Evolutionary conservation across 1,139 yeast species (phyloP), one percentile per base, ranked within the genome.

Genomic region (Debaryomyces sp.): DNA sequence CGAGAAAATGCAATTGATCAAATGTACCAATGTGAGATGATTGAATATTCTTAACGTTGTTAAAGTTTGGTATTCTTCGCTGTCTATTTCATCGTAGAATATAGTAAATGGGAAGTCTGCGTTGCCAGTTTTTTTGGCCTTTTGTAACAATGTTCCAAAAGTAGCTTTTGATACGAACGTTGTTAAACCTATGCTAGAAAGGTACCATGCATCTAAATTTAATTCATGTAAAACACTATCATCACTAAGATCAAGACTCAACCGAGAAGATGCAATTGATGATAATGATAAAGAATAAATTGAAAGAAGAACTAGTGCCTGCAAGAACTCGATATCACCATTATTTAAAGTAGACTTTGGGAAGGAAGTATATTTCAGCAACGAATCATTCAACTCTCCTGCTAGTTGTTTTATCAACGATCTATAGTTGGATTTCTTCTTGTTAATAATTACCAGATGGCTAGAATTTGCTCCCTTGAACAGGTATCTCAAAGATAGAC

Each of bases 11-110:
- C 92, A 84, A 60, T 82, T 81, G 26, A 84, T 82, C 47, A 88
- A 61, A 60, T 89, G 96, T 1, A 83, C 88, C 44, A 89, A 68
- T 32, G 87, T 80, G 47, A 89, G 70, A 57, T 88, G 94, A 64
- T 88, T 89, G 80, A 89, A 87, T 12, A 86, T 77, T 44, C 94
- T 70, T 54, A 78, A 73, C 7, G 77, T 75, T 0, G 85, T 78
- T 48, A 81, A 65, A 29, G 76, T 75, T 53, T 78, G 81, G 54
- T 80, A 71, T 52, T 82, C 82, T 40, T 77, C 67, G 1, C 69
- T 55, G 49, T 67, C 73, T 18, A 67, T 55, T 40, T 69, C 70
- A 39, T 66, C 70, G 41, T 62, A 68, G 23, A 66, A 51, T 9
- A 68, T 63, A 5, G 71, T 64, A 36, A 63, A 64, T 3, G 74